Evolutionary conservation across 208 protist species (phyloP), one percentile per base, ranked within the genome.

Genomic region (Trypanosoma vivax): DNA sequence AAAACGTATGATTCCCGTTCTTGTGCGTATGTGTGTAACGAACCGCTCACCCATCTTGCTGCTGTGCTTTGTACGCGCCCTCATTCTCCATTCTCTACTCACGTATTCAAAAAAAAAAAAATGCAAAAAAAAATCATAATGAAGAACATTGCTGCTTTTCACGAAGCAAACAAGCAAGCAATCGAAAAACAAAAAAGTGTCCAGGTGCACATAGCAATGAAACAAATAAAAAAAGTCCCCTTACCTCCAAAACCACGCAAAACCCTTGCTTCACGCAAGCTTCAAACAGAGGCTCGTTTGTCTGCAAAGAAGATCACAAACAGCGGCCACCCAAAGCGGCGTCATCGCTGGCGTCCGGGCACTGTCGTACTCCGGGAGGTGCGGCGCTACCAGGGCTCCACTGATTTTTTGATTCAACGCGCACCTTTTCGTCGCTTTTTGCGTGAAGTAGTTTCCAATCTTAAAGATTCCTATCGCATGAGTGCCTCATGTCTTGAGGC

Each of bases 351-450:
- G 96, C 82, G 96, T 57, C 98, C 98, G 21, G 98, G 98, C 46
- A 99, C 97, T 16, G 97, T 99, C 11, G 98, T 98, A 14, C 89
- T 99, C 33, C 92, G 97, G 50, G 98, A 99, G 77, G 98, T 99
- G 59, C 88, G 97, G 51, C 83, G 88, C 35, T 99, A 99, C 83
- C 98, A 99, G 80, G 97, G 96, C 71, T 88, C 80, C 25, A 99
- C 98, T 16, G 94, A 99, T 28, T 79, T 99, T n/a, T 88, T 99
- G 34, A 98, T 99, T 69, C 76, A 94, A 56, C 98, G 97, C 56
- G 81, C 98, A 0, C 98, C 98, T 51, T 99, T 99, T 92, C 96
- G 98, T 58, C 95, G 98, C 50, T 88, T 99, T 5, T 98, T 99
- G 38, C 90, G 98, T 52, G 98, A 99, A 73, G 97, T 99, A 38